phyloP scores from a whole-genome alignment of 2,329 filamentous ascomycete genomes.

The Sporothrix globosa region DNA sequence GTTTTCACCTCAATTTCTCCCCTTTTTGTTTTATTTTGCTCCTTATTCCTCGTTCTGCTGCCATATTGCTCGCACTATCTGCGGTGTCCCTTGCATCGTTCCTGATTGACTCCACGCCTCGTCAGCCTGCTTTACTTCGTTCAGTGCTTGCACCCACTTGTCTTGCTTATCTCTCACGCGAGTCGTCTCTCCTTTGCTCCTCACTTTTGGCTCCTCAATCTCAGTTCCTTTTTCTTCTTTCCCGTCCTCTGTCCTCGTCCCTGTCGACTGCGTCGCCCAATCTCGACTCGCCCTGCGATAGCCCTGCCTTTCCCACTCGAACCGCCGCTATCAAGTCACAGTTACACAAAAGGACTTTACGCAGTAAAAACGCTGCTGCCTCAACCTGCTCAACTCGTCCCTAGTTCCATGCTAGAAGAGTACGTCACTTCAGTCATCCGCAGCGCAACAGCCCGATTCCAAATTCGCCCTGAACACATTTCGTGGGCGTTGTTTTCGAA shows the following conservation, averaged over 20 bases:
- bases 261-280: neutral
- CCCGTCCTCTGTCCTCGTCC: neutral
- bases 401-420: constrained; percentile 23
- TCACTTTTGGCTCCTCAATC: neutral
- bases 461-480: constrained; percentile 15
- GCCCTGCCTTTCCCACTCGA: neutral
- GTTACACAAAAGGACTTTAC: neutral
- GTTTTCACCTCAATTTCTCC: neutral
- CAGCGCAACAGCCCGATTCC: constrained; percentile 22
- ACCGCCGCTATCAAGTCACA: constrained; percentile 1
- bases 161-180: constrained; percentile 25
- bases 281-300: constrained; percentile 13
- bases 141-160: neutral
- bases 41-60: neutral
- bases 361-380: constrained; percentile 22
- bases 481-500: neutral
- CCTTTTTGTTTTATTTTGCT: neutral
- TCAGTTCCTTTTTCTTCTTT: neutral
- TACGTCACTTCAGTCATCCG: constrained; percentile 27
- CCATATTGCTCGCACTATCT: neutral
- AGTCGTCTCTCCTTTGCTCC: constrained; percentile 3
- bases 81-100: constrained; percentile 19
- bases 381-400: neutral
- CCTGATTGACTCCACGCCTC: constrained; percentile 22
- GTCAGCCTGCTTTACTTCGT: constrained; percentile 10